Evolutionary conservation across 108 stramenopile genomes (phyloP).

Genomic region (Cyclotella atomus): DNA sequence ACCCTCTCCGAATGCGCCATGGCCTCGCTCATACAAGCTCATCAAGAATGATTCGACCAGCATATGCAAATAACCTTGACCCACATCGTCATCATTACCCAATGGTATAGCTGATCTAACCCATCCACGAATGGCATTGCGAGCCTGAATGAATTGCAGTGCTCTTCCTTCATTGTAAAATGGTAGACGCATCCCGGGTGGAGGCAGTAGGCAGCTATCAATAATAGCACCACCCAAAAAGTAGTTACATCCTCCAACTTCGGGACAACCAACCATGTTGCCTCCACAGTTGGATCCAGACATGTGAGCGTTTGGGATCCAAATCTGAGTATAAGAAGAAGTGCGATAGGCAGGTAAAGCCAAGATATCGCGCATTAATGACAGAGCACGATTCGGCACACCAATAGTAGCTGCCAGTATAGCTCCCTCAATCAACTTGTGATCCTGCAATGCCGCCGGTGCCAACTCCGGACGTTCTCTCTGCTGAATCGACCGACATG

Average conservation of each 20-base stretch:
- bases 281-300: slow-evolving; percentile 77
- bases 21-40: slow-evolving; percentile 86
- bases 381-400: slow-evolving; percentile 85
- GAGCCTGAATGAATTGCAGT: slow-evolving; percentile 83
- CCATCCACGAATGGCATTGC: slow-evolving; percentile 85
- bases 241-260: slow-evolving; percentile 72
- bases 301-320: slow-evolving; percentile 85
- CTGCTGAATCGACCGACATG: background rate
- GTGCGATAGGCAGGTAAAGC: slow-evolving; percentile 82
- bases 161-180: slow-evolving; percentile 71
- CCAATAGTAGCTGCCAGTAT: slow-evolving; percentile 70
- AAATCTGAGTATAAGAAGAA: slow-evolving; percentile 83
- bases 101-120: slow-evolving; percentile 73
- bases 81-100: slow-evolving; percentile 80
- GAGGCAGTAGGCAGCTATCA: slow-evolving; percentile 79
- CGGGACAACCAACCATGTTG: slow-evolving; percentile 72
- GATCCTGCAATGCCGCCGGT: slow-evolving; percentile 21
- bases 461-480: slow-evolving; percentile 26
- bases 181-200: slow-evolving; percentile 73
- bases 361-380: slow-evolving; percentile 83
- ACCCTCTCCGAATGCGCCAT: slow-evolving; percentile 84
- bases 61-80: slow-evolving; percentile 77
- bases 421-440: slow-evolving; percentile 53
- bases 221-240: slow-evolving; percentile 87
- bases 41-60: slow-evolving; percentile 79